Evolutionary conservation across 306 rosid species (phyloP).

Genomic region (Prunus salicina): DNA sequence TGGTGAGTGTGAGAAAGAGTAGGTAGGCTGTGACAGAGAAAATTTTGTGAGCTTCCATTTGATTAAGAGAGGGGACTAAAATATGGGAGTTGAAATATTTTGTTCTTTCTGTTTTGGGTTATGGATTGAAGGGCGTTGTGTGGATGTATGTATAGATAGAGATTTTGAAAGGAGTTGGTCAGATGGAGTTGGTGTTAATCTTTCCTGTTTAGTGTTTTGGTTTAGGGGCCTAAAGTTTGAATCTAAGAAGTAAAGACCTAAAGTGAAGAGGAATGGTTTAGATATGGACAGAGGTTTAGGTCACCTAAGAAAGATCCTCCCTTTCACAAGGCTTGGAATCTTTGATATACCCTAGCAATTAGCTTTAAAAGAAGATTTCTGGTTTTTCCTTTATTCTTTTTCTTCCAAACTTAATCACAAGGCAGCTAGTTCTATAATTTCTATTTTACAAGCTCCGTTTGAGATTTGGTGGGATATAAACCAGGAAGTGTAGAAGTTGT

Average conservation of each 20-base stretch:
- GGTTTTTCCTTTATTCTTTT: background rate
- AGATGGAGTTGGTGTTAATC: constrained; percentile 23
- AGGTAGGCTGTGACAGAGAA: constrained; percentile 3
- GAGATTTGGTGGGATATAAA: too few relatives aligned
- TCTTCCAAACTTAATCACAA: too few relatives aligned
- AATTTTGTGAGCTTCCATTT: constrained; percentile 31
- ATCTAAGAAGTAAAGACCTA: background rate
- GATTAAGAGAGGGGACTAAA: background rate
- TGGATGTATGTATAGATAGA: constrained; percentile 9
- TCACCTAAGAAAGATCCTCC: constrained; percentile 6
- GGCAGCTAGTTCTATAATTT: too few relatives aligned
- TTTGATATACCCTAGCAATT: background rate
- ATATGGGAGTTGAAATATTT: background rate
- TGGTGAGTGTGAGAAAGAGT: constrained; percentile 26
- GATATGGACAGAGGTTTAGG: constrained; percentile 1
- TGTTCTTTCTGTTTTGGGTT: background rate
- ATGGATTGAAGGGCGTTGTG: constrained; percentile 1
- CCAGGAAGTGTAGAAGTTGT: too few relatives aligned
- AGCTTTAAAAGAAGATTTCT: background rate
- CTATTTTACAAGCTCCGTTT: too few relatives aligned
- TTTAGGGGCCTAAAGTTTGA: constrained; percentile 1
- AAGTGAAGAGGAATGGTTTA: background rate
- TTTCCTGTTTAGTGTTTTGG: background rate
- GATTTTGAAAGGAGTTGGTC: constrained; percentile 24
- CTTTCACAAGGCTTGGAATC: background rate